A percentile compares a stretch with the other conserved stretches of the same genome.
Evolutionary conservation across 2,329 filamentous ascomycete species (phyloP).

Genomic region (Penicillium sclerotigenum): DNA sequence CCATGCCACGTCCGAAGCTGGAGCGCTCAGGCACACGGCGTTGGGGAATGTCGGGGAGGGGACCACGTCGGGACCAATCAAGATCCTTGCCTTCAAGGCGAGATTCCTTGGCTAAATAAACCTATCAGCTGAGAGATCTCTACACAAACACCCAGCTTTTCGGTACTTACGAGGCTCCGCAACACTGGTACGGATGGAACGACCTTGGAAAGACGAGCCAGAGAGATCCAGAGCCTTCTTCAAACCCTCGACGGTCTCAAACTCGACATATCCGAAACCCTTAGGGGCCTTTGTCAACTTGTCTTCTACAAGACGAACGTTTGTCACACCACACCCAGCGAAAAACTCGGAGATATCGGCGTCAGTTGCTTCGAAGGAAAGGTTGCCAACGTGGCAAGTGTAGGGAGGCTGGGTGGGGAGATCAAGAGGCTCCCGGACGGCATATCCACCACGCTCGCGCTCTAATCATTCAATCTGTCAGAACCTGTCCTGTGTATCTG

Average conservation of each 20-base stretch:
- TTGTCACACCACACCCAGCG: constrained; percentile 76
- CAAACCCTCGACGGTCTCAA: constrained; percentile 78
- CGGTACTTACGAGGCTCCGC: constrained; percentile 83
- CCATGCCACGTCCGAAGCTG: constrained; percentile 55
- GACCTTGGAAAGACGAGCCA: constrained; percentile 77
- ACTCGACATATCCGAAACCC: constrained; percentile 97
- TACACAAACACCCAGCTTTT: not conserved
- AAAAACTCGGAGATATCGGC: constrained; percentile 86
- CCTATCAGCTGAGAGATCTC: constrained; percentile 33
- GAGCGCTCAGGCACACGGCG: constrained; percentile 55
- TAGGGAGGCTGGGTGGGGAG: constrained; percentile 90
- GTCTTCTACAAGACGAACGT: constrained; percentile 94
- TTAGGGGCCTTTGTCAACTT: constrained; percentile 91
- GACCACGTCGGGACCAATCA: constrained; percentile 92
- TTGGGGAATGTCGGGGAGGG: constrained; percentile 69
- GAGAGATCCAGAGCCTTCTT: constrained; percentile 86
- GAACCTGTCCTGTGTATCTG: not conserved
- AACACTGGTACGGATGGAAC: constrained; percentile 88
- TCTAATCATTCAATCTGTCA: constrained; percentile 27
- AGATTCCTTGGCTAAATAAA: constrained; percentile 68
- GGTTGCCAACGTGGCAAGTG: constrained; percentile 93
- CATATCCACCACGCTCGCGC: constrained; percentile 40
- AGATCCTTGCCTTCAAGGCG: constrained; percentile 78
- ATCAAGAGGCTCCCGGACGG: constrained; percentile 66
- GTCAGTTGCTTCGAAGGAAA: constrained; percentile 88